Evolutionary conservation across 176 grass and related monocot species (phyloP).

Genomic region (Oryza meyeriana): DNA sequence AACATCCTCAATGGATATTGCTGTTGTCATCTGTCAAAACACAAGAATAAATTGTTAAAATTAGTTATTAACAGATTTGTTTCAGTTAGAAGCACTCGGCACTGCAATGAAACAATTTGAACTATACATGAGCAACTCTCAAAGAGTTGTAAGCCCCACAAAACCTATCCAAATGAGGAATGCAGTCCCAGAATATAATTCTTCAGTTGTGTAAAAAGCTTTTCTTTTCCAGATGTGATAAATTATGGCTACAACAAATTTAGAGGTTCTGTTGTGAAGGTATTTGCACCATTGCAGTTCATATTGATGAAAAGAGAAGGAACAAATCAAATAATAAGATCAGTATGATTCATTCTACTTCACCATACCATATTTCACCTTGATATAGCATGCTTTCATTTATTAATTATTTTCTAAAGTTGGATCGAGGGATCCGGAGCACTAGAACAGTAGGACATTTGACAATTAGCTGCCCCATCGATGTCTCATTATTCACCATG

Average conservation of each 20-base stretch:
- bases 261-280: constrained; percentile 15
- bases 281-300: not conserved
- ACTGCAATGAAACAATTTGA: not conserved
- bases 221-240: constrained; percentile 2
- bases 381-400: not conserved
- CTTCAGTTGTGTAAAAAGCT: not conserved
- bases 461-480: not conserved
- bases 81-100: not conserved
- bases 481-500: not conserved
- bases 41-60: constrained; percentile 13
- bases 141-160: not conserved
- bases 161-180: constrained; percentile 21
- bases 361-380: not conserved
- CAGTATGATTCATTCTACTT: not conserved
- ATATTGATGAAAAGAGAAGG: not conserved
- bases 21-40: constrained; percentile 92
- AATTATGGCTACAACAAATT: not conserved
- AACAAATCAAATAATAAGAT: not conserved
- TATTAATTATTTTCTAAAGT: not conserved
- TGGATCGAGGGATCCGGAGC: not conserved
- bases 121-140: not conserved
- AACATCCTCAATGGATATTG: constrained; percentile 99
- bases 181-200: not conserved
- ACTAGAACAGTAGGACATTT: not conserved
- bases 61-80: not conserved